A percentile compares a stretch with the other conserved stretches of the same genome.
Evolutionary conservation across 257 asterid species (phyloP).

Genomic region (Scutellaria minor): DNA sequence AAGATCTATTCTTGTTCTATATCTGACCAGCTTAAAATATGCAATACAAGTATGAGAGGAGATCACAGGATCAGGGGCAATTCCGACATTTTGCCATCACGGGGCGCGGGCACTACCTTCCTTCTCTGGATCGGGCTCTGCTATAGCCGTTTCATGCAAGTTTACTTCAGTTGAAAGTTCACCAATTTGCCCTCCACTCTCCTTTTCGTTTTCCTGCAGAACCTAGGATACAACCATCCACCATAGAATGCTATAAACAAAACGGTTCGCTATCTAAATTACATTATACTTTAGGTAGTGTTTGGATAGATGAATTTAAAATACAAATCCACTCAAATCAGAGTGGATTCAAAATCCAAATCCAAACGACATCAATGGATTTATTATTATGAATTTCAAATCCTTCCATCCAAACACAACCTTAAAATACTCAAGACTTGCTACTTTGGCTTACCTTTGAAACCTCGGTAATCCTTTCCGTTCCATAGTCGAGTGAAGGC

Average conservation of each 20-base stretch:
- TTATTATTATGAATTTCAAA: too few species aligned
- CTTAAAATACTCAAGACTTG: neutral
- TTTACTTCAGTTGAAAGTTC: constrained; percentile 34
- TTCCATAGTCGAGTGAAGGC: constrained; percentile 44
- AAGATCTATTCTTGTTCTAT: neutral
- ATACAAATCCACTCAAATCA: too few species aligned
- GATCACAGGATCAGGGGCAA: neutral
- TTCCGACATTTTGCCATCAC: constrained; percentile 4
- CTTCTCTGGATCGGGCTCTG: constrained; percentile 27
- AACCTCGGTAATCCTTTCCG: constrained; percentile 78
- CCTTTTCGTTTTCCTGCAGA: constrained; percentile 62
- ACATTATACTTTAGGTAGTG: too few species aligned
- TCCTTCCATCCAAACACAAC: too few species aligned
- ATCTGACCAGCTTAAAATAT: too few species aligned
- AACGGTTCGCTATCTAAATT: neutral
- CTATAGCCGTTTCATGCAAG: constrained; percentile 22
- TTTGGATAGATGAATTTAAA: too few species aligned
- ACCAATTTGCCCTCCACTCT: constrained; percentile 37
- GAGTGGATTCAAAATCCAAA: too few species aligned
- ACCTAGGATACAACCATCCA: constrained; percentile 43
- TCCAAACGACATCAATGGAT: too few species aligned
- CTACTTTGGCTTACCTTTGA: constrained; percentile 51
- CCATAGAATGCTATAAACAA: neutral
- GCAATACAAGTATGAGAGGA: neutral
- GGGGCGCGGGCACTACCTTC: constrained; percentile 21